These are phyloP conservation scores for Tricholoma matsutake DNA, from an alignment of 768 basidiomycete species.

Conservation along the genomic window DNA sequence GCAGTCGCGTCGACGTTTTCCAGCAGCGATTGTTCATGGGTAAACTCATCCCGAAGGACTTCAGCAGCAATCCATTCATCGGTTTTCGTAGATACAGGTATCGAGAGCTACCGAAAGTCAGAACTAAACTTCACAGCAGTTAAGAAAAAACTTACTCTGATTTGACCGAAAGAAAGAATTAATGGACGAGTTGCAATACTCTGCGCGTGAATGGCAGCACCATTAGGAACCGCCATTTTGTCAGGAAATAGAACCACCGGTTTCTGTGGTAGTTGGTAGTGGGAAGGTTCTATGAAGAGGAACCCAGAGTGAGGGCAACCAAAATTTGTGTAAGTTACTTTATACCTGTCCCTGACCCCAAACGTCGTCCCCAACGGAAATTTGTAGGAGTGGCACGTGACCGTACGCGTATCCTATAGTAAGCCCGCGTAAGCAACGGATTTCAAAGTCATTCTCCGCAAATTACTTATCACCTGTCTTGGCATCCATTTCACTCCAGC, in stretches of 20 bases:
- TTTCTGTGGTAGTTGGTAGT: slow-evolving; percentile 18
- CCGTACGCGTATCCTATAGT: slow-evolving; percentile 21
- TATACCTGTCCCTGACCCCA: slow-evolving; percentile 42
- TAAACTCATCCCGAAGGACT: slow-evolving; percentile 86
- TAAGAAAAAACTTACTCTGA: slow-evolving; percentile 43
- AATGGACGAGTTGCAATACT: slow-evolving; percentile 47
- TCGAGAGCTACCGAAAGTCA: slow-evolving; percentile 55
- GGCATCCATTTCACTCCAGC: neutral
- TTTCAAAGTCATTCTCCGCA: neutral
- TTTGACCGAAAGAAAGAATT: slow-evolving; percentile 43
- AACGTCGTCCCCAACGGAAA: slow-evolving; percentile 44
- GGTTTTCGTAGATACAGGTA: slow-evolving; percentile 77
- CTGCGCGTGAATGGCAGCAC: slow-evolving; percentile 30
- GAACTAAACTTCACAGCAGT: slow-evolving; percentile 4
- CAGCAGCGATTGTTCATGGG: slow-evolving; percentile 56
- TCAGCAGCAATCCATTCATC: slow-evolving; percentile 94
- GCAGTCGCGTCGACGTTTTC: slow-evolving; percentile 53
- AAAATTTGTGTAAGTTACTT: slow-evolving; percentile 18
- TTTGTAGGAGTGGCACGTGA: slow-evolving; percentile 33
- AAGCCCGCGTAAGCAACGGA: too few species aligned
- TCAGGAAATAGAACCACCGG: slow-evolving; percentile 16
- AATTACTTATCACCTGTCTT: neutral
- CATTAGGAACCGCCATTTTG: slow-evolving; percentile 41
- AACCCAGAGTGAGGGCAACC: slow-evolving; percentile 22
- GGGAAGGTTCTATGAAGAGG: slow-evolving; percentile 18